These are phyloP conservation scores for Immersiporthe knoxdaviesiana DNA, from an alignment of 2,329 filamentous ascomycete species.

Conservation along the genomic window DNA sequence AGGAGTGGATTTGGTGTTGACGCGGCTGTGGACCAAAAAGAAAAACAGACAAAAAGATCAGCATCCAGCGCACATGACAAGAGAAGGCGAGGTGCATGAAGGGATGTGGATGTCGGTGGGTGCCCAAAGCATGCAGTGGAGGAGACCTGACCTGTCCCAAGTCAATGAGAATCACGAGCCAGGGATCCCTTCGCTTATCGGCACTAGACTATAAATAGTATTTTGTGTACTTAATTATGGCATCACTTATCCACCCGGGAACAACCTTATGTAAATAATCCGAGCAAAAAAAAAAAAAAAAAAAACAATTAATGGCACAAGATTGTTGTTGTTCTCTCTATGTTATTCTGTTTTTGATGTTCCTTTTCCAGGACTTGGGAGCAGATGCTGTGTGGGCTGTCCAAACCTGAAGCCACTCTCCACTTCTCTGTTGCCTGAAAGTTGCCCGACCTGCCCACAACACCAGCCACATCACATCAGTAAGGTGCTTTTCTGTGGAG, in stretches of 20 bases:
- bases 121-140: conserved; percentile 7
- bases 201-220: conserved; percentile 19
- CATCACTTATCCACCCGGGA: neutral
- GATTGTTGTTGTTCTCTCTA: neutral
- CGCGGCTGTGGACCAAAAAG: neutral
- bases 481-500: neutral
- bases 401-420: too few species aligned
- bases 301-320: neutral
- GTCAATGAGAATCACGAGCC: neutral
- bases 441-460: neutral
- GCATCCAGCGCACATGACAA: neutral
- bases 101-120: conserved; percentile 13
- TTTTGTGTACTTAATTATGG: conserved; percentile 6
- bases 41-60: neutral
- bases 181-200: conserved; percentile 16
- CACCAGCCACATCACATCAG: neutral
- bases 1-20: neutral
- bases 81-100: conserved; percentile 26
- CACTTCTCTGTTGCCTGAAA: neutral
- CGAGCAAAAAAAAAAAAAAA: too few species aligned
- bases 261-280: conserved; percentile 6
- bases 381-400: too few species aligned
- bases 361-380: neutral
- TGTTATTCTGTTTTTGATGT: neutral
- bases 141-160: too few species aligned